Evolutionary conservation across 768 basidiomycete genomes (phyloP), one percentile per base, ranked within the genome.

Genomic region (Psilocybe cyanescens): DNA sequence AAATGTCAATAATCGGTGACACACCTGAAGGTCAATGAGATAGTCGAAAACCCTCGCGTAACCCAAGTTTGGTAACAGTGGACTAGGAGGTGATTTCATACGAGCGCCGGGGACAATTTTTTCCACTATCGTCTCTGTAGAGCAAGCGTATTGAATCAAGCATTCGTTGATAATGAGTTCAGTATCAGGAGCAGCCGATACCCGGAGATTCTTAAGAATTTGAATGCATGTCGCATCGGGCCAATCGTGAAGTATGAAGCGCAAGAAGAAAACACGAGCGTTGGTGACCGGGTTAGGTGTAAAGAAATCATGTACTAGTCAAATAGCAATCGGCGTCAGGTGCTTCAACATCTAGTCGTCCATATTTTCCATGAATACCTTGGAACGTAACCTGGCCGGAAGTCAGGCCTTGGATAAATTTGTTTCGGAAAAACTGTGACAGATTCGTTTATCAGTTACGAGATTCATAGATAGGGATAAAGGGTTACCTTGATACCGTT

Each of bases 161-260:
- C 61, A 70, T 52, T 82, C 81, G 31, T 79, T 61, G 8, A 81
- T 29, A 55, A 83, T 53, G 3, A 81, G 72, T 37, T 69, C 74
- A 8, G 79, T 80, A 8, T 62, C 55, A 1, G 75, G 63, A 0
- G 57, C 62, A 8, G 80, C 76, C 2, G 75, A 75, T 4, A 52
- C 69, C 4, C 77, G 71, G 16, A 81, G 69, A 8, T 72, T 67
- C 11, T 64, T 63, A 14, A 82, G 67, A 55, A 81, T 76, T 39
- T 68, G 66, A 9, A 52, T 48, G 52, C 64, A 66, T 44, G 74
- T 67, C 1, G 68, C 59, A 59, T 79, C 75, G 3, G 76, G 59
- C 78, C 79, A 79, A 59, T 80, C 74, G 65, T 82, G 79, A 29
- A 80, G 59, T 46, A 79, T 72, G 33, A 67, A 57, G 8, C 74